Evolutionary conservation across 1,284 basidiomycete genomes (phyloP), one percentile per base, ranked within the genome.

Genomic region (Ganoderma sp.): DNA sequence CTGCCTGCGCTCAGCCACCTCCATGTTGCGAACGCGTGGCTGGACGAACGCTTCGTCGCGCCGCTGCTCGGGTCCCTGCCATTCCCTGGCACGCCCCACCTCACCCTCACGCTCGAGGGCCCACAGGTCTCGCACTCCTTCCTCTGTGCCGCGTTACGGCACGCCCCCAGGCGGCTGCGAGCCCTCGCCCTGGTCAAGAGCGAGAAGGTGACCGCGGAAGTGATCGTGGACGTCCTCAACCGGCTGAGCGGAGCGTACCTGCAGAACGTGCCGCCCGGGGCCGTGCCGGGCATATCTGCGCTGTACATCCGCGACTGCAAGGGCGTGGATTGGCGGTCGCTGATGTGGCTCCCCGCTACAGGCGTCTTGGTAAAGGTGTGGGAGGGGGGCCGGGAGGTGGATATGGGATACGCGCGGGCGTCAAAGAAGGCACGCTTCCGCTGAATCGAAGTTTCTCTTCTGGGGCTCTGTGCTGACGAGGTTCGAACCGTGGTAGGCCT

Each of bases 11-110:
- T 78, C 10, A 63, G 65, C 48, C 67, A 73, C 59, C 71, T 79
- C 12, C 75, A 76, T 41, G 56, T 78, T 67, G 74, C 76, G 41
- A 67, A 78, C 61, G 70, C 73, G 3, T 79, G 78, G 78, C 73
- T 75, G n/a, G 77, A 78, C 50, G 70, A 73, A 25, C 72, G 73
- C 39, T 77, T 78, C 73, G 63, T 77, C 37, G 69, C 70, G 25
- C 63, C 75, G 32, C 70, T 79, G 19, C 69, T 79, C 34, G 69
- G 72, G 22, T 67, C 73, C 43, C 71, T 78, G 2, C 75, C 76
- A 1, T 73, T 72, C 25, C 70, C 74, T n/a, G 70, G 69, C 34
- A 28, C 64, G 45, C 70, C 70, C 37, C 72, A 75, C 52, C 75
- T 79, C 15, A 72, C 73, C 15, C 72, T 79, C 45, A 72, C 73